A percentile compares a stretch with the other conserved stretches of the same genome.
phyloP scores from a whole-genome alignment of 2,329 filamentous ascomycete species.

The Colletotrichum spinosum region DNA sequence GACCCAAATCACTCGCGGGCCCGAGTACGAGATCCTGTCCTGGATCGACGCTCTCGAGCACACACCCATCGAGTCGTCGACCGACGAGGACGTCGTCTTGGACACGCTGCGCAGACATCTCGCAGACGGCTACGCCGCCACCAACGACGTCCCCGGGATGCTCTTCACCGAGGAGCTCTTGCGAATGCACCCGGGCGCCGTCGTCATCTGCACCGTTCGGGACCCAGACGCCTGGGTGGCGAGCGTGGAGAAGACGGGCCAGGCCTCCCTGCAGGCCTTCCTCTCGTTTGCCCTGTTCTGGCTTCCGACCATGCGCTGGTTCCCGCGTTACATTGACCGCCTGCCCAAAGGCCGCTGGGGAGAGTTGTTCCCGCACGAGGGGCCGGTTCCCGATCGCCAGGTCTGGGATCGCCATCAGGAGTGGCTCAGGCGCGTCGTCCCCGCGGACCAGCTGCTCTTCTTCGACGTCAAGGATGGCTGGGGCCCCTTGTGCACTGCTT shows the following conservation, averaged over 20 bases:
- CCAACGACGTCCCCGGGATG: slow-evolving; percentile 4
- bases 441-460: slow-evolving; percentile 42
- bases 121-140: slow-evolving; percentile 15
- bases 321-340: slow-evolving; percentile 32
- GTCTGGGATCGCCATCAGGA: slow-evolving; percentile 13
- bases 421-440: slow-evolving; percentile 37
- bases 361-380: slow-evolving; percentile 15
- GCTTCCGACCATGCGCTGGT: slow-evolving; percentile 37
- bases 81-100: slow-evolving; percentile 14
- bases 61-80: slow-evolving; percentile 1
- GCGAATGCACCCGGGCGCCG: slow-evolving; percentile 39
- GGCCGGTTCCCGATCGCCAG: not conserved
- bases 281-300: slow-evolving; percentile 38
- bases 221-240: slow-evolving; percentile 38
- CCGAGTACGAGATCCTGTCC: slow-evolving; percentile 35
- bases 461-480: slow-evolving; percentile 46
- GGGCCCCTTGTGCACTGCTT: slow-evolving; percentile 47
- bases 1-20: slow-evolving; percentile 39
- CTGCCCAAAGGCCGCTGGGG: slow-evolving; percentile 19
- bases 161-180: slow-evolving; percentile 26
- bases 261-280: slow-evolving; percentile 29
- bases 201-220: slow-evolving; percentile 40
- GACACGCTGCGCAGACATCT: slow-evolving; percentile 6
- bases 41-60: slow-evolving; percentile 34
- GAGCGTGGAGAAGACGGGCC: slow-evolving; percentile 37